These are phyloP conservation scores for Physcomitrium patens DNA, from an alignment of 225 moss, liverwort and hornwort species.

Conservation along the genomic window DNA sequence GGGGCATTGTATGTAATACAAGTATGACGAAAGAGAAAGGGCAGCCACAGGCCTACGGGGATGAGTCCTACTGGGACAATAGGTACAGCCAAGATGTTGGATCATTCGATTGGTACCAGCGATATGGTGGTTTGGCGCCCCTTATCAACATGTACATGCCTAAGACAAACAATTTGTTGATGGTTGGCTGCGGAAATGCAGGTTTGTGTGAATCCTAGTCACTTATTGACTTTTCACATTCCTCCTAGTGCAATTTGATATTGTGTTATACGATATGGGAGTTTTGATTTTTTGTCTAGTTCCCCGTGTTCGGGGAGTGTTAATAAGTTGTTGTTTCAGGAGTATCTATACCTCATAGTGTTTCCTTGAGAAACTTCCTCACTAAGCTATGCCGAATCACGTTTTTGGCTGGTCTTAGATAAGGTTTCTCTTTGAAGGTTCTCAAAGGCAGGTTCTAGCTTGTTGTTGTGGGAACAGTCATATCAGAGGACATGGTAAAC, in stretches of 20 bases:
- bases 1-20: too few relatives aligned
- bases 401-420: too few relatives aligned
- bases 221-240: not conserved
- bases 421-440: not conserved
- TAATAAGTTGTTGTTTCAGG: not conserved
- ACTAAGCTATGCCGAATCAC: too few relatives aligned
- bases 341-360: not conserved
- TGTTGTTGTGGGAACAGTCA: not conserved
- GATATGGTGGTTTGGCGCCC: slow-evolving; percentile 57
- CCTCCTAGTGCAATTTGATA: too few relatives aligned
- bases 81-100: slow-evolving; percentile 62
- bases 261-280: not conserved
- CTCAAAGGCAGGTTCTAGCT: not conserved
- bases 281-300: not conserved
- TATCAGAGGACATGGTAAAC: slow-evolving; percentile 11
- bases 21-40: too few relatives aligned
- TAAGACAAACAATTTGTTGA: slow-evolving; percentile 53
- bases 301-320: too few relatives aligned
- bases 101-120: slow-evolving; percentile 73
- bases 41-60: slow-evolving; percentile 4
- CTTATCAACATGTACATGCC: slow-evolving; percentile 60
- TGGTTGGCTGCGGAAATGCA: slow-evolving; percentile 64
- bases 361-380: too few relatives aligned
- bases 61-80: slow-evolving; percentile 67
- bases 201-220: not conserved